phyloP scores from a whole-genome alignment of 805 yeast genomes.

The Kazachstania viticola region DNA sequence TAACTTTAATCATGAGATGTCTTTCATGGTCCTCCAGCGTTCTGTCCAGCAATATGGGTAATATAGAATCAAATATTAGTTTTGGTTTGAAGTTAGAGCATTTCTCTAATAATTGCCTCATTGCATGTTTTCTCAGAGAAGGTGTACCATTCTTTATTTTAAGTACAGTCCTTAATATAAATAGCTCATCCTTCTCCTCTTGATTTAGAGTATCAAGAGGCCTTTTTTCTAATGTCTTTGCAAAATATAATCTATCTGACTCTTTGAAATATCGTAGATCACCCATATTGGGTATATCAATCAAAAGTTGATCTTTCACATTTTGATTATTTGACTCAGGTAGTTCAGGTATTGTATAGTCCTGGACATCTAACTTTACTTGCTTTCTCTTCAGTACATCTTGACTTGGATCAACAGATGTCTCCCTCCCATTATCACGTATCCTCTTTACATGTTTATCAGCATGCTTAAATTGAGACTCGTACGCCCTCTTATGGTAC shows the following conservation, averaged over 20 bases:
- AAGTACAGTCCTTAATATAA: constrained; percentile 51
- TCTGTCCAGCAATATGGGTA: constrained; percentile 67
- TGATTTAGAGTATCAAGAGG: constrained; percentile 28
- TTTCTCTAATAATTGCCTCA: constrained; percentile 53
- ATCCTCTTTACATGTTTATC: not conserved
- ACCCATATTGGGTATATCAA: constrained; percentile 51
- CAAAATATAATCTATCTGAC: constrained; percentile 62
- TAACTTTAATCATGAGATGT: constrained; percentile 65
- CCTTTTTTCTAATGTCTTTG: constrained; percentile 36
- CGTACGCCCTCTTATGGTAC: constrained; percentile 35
- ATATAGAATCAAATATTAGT: constrained; percentile 51
- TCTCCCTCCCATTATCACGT: not conserved
- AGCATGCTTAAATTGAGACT: constrained; percentile 21
- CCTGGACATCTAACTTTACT: constrained; percentile 30
- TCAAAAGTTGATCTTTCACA: constrained; percentile 31
- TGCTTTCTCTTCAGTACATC: too few species aligned
- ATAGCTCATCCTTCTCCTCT: constrained; percentile 48
- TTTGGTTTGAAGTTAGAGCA: constrained; percentile 61
- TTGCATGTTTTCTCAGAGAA: constrained; percentile 50
- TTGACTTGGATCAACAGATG: constrained; percentile 16
- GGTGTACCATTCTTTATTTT: constrained; percentile 73
- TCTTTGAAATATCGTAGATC: constrained; percentile 61
- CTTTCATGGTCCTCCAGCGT: constrained; percentile 71
- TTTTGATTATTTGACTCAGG: constrained; percentile 20
- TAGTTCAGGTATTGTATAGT: constrained; percentile 45